Percentiles rank a stretch among this genome's conserved stretches.
Evolutionary conservation across 805 yeast species (phyloP).

Genomic region (Yueomyces sp.): DNA sequence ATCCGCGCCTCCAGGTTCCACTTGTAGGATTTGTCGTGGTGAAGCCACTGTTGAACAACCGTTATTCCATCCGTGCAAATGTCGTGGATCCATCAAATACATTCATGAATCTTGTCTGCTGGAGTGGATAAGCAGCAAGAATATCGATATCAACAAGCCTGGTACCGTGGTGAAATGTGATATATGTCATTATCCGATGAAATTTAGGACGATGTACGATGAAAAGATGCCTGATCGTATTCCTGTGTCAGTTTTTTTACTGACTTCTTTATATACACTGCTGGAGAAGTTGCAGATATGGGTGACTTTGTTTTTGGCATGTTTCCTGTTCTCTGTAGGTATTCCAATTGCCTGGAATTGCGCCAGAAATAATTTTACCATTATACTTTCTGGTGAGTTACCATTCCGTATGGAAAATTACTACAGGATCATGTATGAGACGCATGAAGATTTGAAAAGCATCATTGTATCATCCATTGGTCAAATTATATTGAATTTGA

Average conservation of each 20-base stretch:
- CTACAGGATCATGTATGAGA: constrained; percentile 9
- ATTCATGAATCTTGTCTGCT: constrained; percentile 86
- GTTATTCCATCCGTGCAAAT: constrained; percentile 80
- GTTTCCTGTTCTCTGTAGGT: constrained; percentile 25
- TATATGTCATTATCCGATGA: constrained; percentile 68
- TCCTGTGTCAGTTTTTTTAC: constrained; percentile 39
- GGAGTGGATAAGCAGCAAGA: constrained; percentile 59
- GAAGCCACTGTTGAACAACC: constrained; percentile 75
- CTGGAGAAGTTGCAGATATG: constrained; percentile 7
- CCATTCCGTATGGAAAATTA: constrained; percentile 26
- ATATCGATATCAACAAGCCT: constrained; percentile 18
- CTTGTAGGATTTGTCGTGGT: constrained; percentile 90
- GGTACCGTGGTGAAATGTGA: constrained; percentile 61
- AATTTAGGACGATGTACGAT: constrained; percentile 51
- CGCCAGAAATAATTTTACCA: neutral
- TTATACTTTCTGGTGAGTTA: constrained; percentile 39
- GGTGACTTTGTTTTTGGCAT: constrained; percentile 11
- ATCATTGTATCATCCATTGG: constrained; percentile 15
- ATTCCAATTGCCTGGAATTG: constrained; percentile 42
- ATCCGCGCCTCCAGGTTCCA: constrained; percentile 13
- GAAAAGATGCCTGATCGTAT: constrained; percentile 50
- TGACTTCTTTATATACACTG: constrained; percentile 22
- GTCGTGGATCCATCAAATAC: constrained; percentile 85
- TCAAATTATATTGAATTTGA: constrained; percentile 28
- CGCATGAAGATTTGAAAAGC: neutral